Evolutionary conservation across 805 yeast species (phyloP), one percentile per base, ranked within the genome.

Genomic region (Myxozyma mucilagina): DNA sequence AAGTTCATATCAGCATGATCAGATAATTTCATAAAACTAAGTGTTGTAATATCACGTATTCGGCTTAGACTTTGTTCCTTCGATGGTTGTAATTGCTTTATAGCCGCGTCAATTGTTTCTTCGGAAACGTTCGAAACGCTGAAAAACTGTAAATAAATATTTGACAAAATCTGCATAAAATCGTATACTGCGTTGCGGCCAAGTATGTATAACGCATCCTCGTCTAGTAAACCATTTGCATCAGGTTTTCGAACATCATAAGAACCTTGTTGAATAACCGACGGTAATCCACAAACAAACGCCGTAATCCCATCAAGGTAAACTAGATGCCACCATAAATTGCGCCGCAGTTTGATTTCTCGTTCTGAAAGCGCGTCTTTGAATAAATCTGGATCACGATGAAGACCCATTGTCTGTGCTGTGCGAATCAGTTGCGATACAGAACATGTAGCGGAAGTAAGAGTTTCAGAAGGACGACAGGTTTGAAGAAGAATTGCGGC

Each of bases 361-460:
- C 45, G 18, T 7, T 53, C 50, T n/a, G 18, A 7, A 3, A 53
- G 16, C 5, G 8, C n/a, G 6, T 31, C 14, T 16, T 13, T 53
- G 44, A 53, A 53, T 13, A 53, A 39, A n/a, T 11, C 13, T 5
- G 57, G 57, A 47, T 55, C 59, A 11, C 59, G 49, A 38, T 55
- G 59, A 5, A 55, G 43, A 4, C 59, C 59, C 59, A 55, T 55
- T 18, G 49, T 20, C 48, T 55, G 59, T 32, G 59, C 53, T 1
- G 38, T 42, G 5, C 59, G 53, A n/a, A 55, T 55, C 16, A 55
- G 36, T 45, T 47, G 39, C 0, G 59, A 42, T 10, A 53, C 18
- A 29, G 31, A n/a, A 9, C 43, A 16, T 18, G 51, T 34, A n/a
- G 42, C 45, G 9, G 50, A 10, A 6, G 51, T 44, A n/a, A 20